Evolutionary conservation across 352 stramenopile genomes (phyloP).

Genomic region (Pythium guiyangense): DNA sequence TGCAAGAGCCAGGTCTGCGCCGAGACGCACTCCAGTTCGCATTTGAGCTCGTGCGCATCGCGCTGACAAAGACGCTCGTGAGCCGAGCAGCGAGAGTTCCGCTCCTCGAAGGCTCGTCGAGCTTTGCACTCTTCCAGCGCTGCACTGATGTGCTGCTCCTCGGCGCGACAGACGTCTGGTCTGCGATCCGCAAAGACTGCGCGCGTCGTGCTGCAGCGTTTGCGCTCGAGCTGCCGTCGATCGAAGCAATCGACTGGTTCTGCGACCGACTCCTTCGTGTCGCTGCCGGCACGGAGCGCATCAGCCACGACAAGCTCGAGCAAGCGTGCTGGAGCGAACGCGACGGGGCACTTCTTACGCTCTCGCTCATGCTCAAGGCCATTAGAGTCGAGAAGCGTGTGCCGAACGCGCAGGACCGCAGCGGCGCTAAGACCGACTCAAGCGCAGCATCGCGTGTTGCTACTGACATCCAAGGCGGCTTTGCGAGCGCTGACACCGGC

Average conservation of each 20-base stretch:
- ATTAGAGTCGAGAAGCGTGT: constrained; percentile 17
- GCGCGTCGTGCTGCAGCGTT: constrained; percentile 19
- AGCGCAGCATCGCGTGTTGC: constrained; percentile 17
- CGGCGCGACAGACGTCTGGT: constrained; percentile 65
- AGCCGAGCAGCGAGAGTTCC: not conserved
- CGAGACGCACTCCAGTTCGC: constrained; percentile 28
- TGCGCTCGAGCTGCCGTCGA: constrained; percentile 21
- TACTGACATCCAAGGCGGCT: constrained; percentile 23
- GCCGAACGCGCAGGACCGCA: not conserved
- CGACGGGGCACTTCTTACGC: constrained; percentile 41
- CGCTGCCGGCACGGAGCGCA: constrained; percentile 17
- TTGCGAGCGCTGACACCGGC: constrained; percentile 1
- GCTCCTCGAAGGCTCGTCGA: not conserved
- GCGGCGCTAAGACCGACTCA: not conserved
- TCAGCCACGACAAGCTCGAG: constrained; percentile 20
- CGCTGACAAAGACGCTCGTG: not conserved
- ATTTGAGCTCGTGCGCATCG: not conserved
- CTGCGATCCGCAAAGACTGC: constrained; percentile 54
- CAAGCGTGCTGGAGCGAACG: constrained; percentile 34
- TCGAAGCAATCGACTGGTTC: constrained; percentile 31
- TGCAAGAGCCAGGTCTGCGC: constrained; percentile 36
- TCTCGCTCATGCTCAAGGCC: constrained; percentile 28
- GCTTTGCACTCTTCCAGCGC: not conserved
- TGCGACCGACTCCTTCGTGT: constrained; percentile 39
- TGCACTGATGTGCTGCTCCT: constrained; percentile 30